Percentiles rank a stretch among this genome's conserved stretches.
Evolutionary conservation across 2,329 filamentous ascomycete genomes (phyloP).

Genomic region (Tolypocladium paradoxum): DNA sequence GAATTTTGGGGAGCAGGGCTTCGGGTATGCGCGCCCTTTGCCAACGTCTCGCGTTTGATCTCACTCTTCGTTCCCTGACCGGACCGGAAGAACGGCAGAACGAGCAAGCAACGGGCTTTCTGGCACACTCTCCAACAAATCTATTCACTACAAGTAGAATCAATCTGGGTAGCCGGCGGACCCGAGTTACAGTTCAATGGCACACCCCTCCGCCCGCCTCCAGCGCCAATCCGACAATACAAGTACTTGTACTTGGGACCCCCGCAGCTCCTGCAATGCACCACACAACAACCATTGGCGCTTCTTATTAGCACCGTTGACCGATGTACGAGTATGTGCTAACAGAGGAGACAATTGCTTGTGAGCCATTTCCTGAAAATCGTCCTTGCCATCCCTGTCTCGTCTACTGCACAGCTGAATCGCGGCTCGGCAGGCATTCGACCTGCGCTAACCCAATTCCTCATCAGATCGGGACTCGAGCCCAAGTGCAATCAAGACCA

Average conservation of each 20-base stretch:
- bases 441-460: not conserved
- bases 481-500: not conserved
- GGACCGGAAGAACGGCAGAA: not conserved
- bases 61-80: not conserved
- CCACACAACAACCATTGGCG: not conserved
- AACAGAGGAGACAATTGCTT: constrained; percentile 1
- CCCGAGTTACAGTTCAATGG: not conserved
- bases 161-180: not conserved
- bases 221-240: not conserved
- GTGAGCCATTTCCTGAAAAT: constrained; percentile 9
- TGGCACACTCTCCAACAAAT: not conserved
- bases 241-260: not conserved
- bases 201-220: not conserved
- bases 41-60: not conserved
- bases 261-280: not conserved
- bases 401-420: constrained; percentile 15
- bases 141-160: not conserved
- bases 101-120: not conserved
- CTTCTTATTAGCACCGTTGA: not conserved
- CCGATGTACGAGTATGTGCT: not conserved
- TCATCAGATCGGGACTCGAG: not conserved
- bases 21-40: not conserved
- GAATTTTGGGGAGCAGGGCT: not conserved
- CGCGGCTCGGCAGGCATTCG: constrained; percentile 1
- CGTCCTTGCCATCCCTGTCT: constrained; percentile 1